Evolutionary conservation across 306 rosid genomes (phyloP).

Genomic region (Pyrus bretschneideri): DNA sequence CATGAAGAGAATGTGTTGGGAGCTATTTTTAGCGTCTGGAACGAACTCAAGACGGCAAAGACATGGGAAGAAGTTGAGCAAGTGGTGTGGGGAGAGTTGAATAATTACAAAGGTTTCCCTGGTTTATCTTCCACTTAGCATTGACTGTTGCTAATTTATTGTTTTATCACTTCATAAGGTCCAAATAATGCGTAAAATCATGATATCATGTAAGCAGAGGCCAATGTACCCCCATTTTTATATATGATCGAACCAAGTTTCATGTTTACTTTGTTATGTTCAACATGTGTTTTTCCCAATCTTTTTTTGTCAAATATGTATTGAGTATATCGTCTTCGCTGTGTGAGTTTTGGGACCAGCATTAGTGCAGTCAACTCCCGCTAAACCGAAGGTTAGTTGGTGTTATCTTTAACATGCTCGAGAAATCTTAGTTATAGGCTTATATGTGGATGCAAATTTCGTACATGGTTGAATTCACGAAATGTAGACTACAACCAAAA

Average conservation of each 20-base stretch:
- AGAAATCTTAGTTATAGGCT: no score
- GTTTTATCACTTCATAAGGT: background rate
- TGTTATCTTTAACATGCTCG: no score
- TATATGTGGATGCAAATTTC: no score
- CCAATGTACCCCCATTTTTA: background rate
- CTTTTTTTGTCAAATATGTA: no score
- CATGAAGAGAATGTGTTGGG: slow-evolving; percentile 84
- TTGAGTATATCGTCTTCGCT: no score
- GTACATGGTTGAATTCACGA: no score
- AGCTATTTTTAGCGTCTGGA: slow-evolving; percentile 75
- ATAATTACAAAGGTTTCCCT: slow-evolving; percentile 61
- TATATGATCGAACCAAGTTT: background rate
- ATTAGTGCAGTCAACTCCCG: no score
- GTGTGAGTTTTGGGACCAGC: no score
- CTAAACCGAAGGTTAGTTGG: no score
- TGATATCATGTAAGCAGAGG: background rate
- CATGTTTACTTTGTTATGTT: background rate
- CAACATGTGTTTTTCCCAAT: no score
- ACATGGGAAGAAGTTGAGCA: slow-evolving; percentile 95
- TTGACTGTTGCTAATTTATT: background rate
- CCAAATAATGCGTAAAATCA: background rate
- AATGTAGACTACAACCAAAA: no score
- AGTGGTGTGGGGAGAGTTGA: slow-evolving; percentile 69
- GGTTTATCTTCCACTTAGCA: background rate
- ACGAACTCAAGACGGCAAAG: slow-evolving; percentile 51